These are phyloP conservation scores for Gardenia jasminoides DNA, from an alignment of 257 asterid genomes.

Conservation along the genomic window DNA sequence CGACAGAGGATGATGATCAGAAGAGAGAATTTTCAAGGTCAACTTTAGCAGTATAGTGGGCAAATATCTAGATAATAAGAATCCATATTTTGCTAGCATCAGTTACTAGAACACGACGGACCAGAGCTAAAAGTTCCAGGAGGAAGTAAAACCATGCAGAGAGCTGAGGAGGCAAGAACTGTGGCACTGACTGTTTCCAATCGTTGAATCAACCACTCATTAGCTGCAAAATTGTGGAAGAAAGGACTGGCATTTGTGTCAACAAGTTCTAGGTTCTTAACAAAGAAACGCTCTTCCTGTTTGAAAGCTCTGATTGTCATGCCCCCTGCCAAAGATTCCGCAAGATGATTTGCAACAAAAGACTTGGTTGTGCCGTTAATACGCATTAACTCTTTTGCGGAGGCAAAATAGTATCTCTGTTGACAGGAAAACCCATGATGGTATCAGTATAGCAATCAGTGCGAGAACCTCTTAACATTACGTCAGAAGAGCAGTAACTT, in stretches of 20 bases:
- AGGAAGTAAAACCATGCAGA: conserved; percentile 95
- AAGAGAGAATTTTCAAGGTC: neutral
- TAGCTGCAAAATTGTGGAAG: conserved; percentile 91
- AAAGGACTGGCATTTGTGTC: conserved; percentile 83
- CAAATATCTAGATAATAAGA: neutral
- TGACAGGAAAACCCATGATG: neutral
- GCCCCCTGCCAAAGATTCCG: conserved; percentile 86
- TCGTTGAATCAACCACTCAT: conserved; percentile 89
- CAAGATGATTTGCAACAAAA: conserved; percentile 80
- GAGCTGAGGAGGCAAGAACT: conserved; percentile 84
- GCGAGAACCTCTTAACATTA: neutral
- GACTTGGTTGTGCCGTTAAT: conserved; percentile 95
- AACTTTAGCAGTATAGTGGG: no score
- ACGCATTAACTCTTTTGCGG: conserved; percentile 92
- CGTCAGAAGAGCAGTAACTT: neutral
- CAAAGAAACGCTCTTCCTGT: conserved; percentile 78
- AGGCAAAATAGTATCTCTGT: conserved; percentile 78
- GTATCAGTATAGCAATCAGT: conserved; percentile 10
- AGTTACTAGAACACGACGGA: conserved; percentile 12
- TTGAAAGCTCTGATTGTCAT: conserved; percentile 77
- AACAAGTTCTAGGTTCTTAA: conserved; percentile 64
- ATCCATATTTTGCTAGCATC: neutral
- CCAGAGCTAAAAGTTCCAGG: conserved; percentile 85
- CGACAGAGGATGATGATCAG: neutral
- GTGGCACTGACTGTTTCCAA: conserved; percentile 73